A percentile compares a stretch with the other conserved stretches of the same genome.
Conservation (phyloP, 352 stramenopile genomes). For the Albugo candida region DNA sequence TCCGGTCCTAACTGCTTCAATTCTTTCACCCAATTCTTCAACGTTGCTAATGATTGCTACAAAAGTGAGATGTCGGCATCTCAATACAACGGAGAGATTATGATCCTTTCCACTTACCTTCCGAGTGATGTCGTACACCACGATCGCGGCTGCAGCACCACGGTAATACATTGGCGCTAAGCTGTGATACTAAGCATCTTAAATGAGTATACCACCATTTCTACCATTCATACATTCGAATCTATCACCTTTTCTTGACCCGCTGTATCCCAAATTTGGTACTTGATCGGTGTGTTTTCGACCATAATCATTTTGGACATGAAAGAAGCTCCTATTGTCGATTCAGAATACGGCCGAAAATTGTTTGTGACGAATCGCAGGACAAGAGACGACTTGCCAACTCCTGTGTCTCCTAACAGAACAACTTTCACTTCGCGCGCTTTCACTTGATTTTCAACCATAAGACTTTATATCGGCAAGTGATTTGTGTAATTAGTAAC, state of each 20-base stretch:
- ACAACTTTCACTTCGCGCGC: conserved; percentile 81
- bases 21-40: conserved; percentile 92
- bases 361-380: conserved; percentile 93
- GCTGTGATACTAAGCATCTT: conserved; percentile 77
- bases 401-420: conserved; percentile 83
- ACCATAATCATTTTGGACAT: conserved; percentile 92
- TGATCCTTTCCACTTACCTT: conserved; percentile 29
- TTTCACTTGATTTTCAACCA: conserved; percentile 12
- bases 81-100: background rate
- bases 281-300: conserved; percentile 85
- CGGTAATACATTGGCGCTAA: conserved; percentile 98
- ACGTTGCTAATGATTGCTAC: conserved; percentile 79
- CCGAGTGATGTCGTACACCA: conserved; percentile 97
- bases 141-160: conserved; percentile 89
- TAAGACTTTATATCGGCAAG: no score
- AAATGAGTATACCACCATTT: background rate
- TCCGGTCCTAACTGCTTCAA: conserved; percentile 82
- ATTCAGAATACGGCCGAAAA: conserved; percentile 92
- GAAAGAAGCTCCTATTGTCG: conserved; percentile 95
- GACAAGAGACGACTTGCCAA: conserved; percentile 93
- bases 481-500: no score
- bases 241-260: conserved; percentile 83
- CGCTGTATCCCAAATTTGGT: conserved; percentile 98
- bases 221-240: background rate
- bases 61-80: background rate